Conservation (phyloP, 2,329 filamentous ascomycete species). For the Penicillium janthinellum region DNA sequence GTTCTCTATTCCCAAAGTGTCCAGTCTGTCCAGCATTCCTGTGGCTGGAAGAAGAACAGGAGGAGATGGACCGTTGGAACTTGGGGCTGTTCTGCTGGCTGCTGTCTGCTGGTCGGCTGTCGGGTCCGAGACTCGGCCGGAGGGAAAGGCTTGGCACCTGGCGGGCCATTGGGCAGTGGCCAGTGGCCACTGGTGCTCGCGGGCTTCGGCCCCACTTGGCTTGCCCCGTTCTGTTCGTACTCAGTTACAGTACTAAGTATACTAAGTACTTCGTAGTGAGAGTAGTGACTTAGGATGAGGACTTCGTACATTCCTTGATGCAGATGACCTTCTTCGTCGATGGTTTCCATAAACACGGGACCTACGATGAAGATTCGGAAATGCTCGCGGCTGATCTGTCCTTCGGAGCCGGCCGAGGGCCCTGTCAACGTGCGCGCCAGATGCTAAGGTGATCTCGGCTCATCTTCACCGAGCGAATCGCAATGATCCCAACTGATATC, state of each 20-base stretch:
- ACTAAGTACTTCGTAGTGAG: no score
- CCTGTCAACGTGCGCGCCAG: not conserved
- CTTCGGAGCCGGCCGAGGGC: conserved; percentile 28
- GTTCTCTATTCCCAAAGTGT: not conserved
- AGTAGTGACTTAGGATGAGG: no score
- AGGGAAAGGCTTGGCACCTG: not conserved
- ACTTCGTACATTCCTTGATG: no score
- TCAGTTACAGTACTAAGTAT: no score
- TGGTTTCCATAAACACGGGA: not conserved
- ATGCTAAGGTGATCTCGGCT: conserved; percentile 27
- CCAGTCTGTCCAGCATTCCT: not conserved
- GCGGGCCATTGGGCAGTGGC: not conserved
- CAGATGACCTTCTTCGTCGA: conserved; percentile 3
- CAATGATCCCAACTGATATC: not conserved
- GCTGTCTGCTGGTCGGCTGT: not conserved
- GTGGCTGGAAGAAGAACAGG: not conserved
- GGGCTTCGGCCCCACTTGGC: not conserved
- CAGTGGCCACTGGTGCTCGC: not conserved
- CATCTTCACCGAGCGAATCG: conserved; percentile 12
- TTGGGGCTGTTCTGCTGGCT: not conserved
- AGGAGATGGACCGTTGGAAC: not conserved
- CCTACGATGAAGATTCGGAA: not conserved
- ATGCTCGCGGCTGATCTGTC: conserved; percentile 13
- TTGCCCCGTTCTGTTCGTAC: not conserved
- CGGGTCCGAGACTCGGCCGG: conserved; percentile 30